Evolutionary conservation across 2,329 filamentous ascomycete species (phyloP).

Genomic region (Chrysosporium queenslandicum): DNA sequence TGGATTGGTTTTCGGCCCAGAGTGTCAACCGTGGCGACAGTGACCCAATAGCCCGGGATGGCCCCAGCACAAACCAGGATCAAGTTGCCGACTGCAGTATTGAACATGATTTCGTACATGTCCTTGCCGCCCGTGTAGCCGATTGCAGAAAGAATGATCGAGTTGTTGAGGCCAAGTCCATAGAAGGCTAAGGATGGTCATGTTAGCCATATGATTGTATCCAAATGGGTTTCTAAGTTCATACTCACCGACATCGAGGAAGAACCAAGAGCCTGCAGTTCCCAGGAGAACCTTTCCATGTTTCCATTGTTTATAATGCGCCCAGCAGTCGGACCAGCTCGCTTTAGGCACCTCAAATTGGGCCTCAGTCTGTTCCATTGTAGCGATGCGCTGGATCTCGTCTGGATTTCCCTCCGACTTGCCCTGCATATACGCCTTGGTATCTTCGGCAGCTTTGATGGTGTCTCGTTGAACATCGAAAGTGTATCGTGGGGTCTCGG

Average conservation of each 20-base stretch:
- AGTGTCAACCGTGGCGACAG: constrained; percentile 62
- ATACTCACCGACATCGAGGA: constrained; percentile 52
- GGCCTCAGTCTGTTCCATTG: constrained; percentile 45
- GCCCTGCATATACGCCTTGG: constrained; percentile 63
- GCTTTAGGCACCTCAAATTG: constrained; percentile 58
- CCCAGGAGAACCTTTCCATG: constrained; percentile 63
- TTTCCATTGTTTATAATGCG: constrained; percentile 60
- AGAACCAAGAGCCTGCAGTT: constrained; percentile 79
- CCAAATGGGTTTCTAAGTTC: background rate
- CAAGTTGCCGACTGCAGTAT: constrained; percentile 67
- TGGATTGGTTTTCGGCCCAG: constrained; percentile 69
- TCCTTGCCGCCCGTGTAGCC: constrained; percentile 56
- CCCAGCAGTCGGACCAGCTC: constrained; percentile 59
- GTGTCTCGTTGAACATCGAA: constrained; percentile 70
- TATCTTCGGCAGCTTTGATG: constrained; percentile 61
- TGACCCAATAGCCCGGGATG: constrained; percentile 74
- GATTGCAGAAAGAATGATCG: constrained; percentile 59
- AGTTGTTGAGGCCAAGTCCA: constrained; percentile 65
- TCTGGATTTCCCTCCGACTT: constrained; percentile 55
- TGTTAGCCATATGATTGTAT: constrained; percentile 8
- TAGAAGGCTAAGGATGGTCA: constrained; percentile 45
- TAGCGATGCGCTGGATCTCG: constrained; percentile 53
- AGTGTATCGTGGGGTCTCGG: constrained; percentile 79
- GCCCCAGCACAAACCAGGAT: constrained; percentile 69
- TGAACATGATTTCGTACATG: constrained; percentile 61